Base-by-base conservation (phyloP, 768 basidiomycete genomes). In the Tubosaeta sp. region DNA sequence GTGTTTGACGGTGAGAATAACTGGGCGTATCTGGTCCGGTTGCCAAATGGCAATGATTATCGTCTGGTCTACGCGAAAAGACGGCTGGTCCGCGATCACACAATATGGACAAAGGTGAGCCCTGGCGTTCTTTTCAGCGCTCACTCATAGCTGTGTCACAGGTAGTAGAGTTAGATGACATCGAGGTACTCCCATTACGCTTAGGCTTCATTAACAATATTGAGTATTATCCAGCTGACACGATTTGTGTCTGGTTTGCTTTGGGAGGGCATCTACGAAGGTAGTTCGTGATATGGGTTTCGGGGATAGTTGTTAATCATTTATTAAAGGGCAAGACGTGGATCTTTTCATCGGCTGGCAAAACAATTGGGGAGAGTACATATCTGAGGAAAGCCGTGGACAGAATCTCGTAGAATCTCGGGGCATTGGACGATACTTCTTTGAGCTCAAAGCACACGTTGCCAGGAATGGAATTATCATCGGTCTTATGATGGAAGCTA, bases 21-120 rank as follows among this genome's bases (percentile, higher is more conserved):
- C 43, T 70, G 66, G 66, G 70, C 70, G 43, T 49, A 71, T 59
- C 57, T 69, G 16, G 56, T 69, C 14, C 68, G 65, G 17, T 50
- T 59, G 38, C 46, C 33, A 25, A 71, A 68, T 52, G 58, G 65
- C 38, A 50, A 50, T 13, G 56, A 34, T 3, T 66, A 68, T 35
- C 59, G 59, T 14, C 46, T 71, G 42, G 55, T 59, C n/a, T 71
- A 69, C 46, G 54, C 16, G 43, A 61, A 62, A 39, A 68, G 61
- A 26, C 55, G 25, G 27, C 47, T 59, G 27, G 25, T 70, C 10
- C 48, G 49, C 22, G 47, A 61, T 27, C 60, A 57, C 26, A 51
- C 44, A 3, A 63, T 71, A 55, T 71, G 67, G 67, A 67, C 65
- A 34, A 69, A 68, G 59, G 67, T 59, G 34, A 19, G 52, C 32